A percentile compares a stretch with the other conserved stretches of the same genome.
Conservation (phyloP, 805 yeast genomes). For the Kazachstania kunashirensis region DNA sequence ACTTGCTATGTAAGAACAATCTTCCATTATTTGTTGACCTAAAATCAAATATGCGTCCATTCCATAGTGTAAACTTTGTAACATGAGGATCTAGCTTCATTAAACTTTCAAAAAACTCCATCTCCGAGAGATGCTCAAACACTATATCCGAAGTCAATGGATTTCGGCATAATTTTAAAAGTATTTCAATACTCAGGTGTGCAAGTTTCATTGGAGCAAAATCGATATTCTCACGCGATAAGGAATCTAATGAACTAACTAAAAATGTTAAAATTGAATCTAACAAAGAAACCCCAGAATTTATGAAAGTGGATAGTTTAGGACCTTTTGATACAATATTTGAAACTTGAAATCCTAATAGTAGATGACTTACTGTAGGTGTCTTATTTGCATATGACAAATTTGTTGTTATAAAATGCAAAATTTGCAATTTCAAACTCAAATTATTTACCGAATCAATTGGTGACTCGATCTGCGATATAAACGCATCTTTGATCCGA, state of each 20-base stretch:
- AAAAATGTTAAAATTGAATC: slow-evolving; percentile 44
- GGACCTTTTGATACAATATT: slow-evolving; percentile 45
- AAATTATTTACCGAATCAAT: slow-evolving; percentile 34
- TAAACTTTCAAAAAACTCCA: slow-evolving; percentile 42
- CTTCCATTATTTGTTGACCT: slow-evolving; percentile 31
- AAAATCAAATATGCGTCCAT: slow-evolving; percentile 33
- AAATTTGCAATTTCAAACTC: slow-evolving; percentile 44
- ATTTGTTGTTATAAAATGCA: slow-evolving; percentile 47
- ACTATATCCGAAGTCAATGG: slow-evolving; percentile 43
- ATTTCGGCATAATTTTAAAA: slow-evolving; percentile 52
- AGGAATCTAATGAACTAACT: slow-evolving; percentile 35
- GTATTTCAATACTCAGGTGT: slow-evolving; percentile 47
- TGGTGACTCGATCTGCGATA: slow-evolving; percentile 51
- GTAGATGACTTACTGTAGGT: slow-evolving; percentile 57
- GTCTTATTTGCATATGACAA: slow-evolving; percentile 35
- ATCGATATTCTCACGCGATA: slow-evolving; percentile 36
- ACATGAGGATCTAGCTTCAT: slow-evolving; percentile 46
- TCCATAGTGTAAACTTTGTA: slow-evolving; percentile 48
- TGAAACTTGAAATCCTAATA: slow-evolving; percentile 60
- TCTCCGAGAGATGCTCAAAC: slow-evolving; percentile 43
- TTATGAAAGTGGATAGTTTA: slow-evolving; percentile 40
- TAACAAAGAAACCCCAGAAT: slow-evolving; percentile 47
- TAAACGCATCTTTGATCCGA: slow-evolving; percentile 62
- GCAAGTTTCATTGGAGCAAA: slow-evolving; percentile 51
- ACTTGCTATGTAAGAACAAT: slow-evolving; percentile 21